Evolutionary conservation across 192 early-diverging fungal genomes (phyloP).

Genomic region (Funneliformis mosseae): DNA sequence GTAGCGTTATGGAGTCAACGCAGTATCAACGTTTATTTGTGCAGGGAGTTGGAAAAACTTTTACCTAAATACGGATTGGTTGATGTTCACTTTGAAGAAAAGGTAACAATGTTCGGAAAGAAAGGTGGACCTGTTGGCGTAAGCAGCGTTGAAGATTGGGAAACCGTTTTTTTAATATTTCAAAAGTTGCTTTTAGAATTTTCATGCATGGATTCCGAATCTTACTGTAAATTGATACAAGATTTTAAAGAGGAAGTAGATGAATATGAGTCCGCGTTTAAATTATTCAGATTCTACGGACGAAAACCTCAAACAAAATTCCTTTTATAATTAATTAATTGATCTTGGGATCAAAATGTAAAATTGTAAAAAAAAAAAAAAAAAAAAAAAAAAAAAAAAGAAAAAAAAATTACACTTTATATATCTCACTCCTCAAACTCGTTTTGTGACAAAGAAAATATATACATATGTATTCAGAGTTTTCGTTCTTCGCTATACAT

Average conservation of each 20-base stretch:
- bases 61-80: neutral
- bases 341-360: too few species aligned
- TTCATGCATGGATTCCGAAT: neutral
- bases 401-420: too few species aligned
- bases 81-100: neutral
- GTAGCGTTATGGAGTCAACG: neutral
- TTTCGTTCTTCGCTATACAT: too few species aligned
- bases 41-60: neutral
- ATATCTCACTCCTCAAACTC: too few species aligned
- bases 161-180: neutral
- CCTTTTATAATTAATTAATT: neutral
- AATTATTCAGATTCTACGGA: neutral
- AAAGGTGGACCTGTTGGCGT: neutral
- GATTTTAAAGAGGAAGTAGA: neutral
- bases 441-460: too few species aligned
- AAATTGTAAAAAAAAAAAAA: too few species aligned
- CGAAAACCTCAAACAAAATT: neutral
- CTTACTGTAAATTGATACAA: neutral
- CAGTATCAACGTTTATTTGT: neutral
- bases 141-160: neutral
- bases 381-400: too few species aligned
- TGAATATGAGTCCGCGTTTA: neutral
- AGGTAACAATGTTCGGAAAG: neutral
- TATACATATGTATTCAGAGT: too few species aligned
- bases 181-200: neutral